Percentiles rank a stretch among this genome's conserved stretches.
Conservation (phyloP, 306 rosid species). For the Rosa multiflora region DNA sequence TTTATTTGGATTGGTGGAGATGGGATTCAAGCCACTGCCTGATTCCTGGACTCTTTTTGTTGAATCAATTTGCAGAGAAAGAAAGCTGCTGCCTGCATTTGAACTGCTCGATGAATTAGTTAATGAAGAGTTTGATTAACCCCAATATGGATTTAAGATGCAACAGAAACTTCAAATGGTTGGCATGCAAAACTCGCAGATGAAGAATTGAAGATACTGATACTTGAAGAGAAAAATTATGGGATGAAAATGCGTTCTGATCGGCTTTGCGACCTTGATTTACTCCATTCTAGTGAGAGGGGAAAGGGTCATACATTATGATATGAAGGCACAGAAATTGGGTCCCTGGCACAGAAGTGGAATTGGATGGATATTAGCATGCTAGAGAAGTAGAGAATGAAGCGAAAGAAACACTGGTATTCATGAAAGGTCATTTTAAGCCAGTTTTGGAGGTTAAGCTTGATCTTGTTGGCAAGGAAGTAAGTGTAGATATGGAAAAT, state of each 20-base stretch:
- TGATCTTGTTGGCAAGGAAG: background rate
- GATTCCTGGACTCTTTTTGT: conserved; percentile 70
- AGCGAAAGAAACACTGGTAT: background rate
- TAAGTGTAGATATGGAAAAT: background rate
- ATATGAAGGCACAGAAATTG: background rate
- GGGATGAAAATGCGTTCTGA: background rate
- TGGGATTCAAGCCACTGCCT: conserved; percentile 69
- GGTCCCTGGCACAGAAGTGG: background rate
- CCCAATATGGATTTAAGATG: conserved; percentile 15
- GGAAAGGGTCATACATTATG: background rate
- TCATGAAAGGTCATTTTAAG: background rate
- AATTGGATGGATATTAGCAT: background rate
- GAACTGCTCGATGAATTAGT: conserved; percentile 70
- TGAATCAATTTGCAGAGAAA: conserved; percentile 62
- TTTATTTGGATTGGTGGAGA: conserved; percentile 55
- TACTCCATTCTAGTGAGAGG: background rate
- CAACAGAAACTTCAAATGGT: conserved; percentile 1
- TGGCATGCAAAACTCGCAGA: background rate
- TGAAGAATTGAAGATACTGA: background rate
- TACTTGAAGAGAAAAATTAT: background rate
- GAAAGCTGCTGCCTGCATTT: conserved; percentile 55
- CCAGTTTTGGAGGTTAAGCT: background rate
- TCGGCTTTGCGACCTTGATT: background rate
- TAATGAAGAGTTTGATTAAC: conserved; percentile 17
- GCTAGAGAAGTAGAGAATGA: background rate